Conservation (phyloP, 2,329 filamentous ascomycete genomes). For the Ophiocordyceps polyrhachis-furcata region DNA sequence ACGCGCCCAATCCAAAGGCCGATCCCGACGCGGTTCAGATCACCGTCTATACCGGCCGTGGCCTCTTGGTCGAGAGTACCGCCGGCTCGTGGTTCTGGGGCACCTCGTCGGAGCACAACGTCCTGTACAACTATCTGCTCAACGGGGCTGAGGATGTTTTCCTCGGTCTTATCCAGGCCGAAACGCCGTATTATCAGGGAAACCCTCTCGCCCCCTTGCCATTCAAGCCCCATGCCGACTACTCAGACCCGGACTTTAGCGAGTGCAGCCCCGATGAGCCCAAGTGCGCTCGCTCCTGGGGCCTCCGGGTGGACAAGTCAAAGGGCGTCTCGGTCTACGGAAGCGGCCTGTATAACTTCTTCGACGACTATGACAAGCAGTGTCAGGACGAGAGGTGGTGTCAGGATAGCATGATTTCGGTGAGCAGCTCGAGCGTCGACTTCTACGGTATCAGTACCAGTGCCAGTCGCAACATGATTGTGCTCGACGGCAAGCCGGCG, state of each 20-base stretch:
- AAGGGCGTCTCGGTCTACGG: constrained; percentile 51
- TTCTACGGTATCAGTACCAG: constrained; percentile 58
- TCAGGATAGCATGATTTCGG: constrained; percentile 59
- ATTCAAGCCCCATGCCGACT: constrained; percentile 34
- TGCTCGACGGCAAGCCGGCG: constrained; percentile 33
- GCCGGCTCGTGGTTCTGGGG: constrained; percentile 66
- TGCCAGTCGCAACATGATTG: constrained; percentile 56
- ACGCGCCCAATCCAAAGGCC: constrained; percentile 23
- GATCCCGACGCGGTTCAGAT: constrained; percentile 53
- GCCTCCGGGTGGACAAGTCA: constrained; percentile 51
- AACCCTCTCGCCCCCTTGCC: constrained; percentile 56
- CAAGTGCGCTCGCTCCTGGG: constrained; percentile 59
- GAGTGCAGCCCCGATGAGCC: constrained; percentile 23
- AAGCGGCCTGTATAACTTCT: constrained; percentile 65
- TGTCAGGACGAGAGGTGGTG: constrained; percentile 46
- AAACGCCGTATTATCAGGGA: constrained; percentile 77
- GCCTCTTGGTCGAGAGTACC: constrained; percentile 57
- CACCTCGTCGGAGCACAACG: constrained; percentile 49
- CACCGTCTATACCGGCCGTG: constrained; percentile 75
- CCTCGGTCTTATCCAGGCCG: constrained; percentile 70
- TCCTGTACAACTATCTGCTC: constrained; percentile 73
- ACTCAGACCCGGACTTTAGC: constrained; percentile 51
- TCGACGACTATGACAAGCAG: constrained; percentile 58
- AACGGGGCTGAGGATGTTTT: constrained; percentile 60
- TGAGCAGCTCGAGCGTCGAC: constrained; percentile 48